A percentile compares a stretch with the other conserved stretches of the same genome.
These are phyloP conservation scores for Graphilbum fragrans DNA, from an alignment of 2,329 filamentous ascomycete genomes.

Conservation along the genomic window DNA sequence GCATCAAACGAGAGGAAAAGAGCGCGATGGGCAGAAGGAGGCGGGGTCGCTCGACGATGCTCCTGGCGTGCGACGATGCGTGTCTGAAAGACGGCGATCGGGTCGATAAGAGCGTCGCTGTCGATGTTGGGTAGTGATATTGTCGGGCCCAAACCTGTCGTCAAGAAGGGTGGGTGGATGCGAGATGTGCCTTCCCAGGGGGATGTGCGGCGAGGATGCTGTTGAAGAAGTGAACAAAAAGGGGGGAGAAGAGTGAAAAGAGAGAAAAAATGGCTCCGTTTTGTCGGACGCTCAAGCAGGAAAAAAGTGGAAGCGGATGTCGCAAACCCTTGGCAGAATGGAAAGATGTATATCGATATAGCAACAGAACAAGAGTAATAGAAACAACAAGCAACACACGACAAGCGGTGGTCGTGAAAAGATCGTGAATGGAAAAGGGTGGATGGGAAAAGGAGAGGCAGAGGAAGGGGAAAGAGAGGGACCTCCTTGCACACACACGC, in stretches of 20 bases:
- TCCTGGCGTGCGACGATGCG: constrained; percentile 21
- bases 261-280: constrained; percentile 3
- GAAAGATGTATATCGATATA: constrained; percentile 1
- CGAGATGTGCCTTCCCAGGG: constrained; percentile 1
- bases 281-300: constrained; percentile 1
- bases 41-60: constrained; percentile 16
- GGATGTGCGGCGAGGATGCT: background rate
- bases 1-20: constrained; percentile 16
- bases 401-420: background rate
- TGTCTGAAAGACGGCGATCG: constrained; percentile 18
- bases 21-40: constrained; percentile 11
- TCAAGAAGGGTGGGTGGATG: constrained; percentile 21
- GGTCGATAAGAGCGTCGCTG: constrained; percentile 4
- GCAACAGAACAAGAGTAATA: constrained; percentile 1
- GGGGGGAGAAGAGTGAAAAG: constrained; percentile 14
- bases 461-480: constrained; percentile 5
- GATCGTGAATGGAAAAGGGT: background rate
- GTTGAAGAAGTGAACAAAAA: background rate
- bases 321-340: constrained; percentile 12
- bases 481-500: constrained; percentile 5
- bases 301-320: constrained; percentile 25
- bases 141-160: constrained; percentile 6
- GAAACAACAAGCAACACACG: background rate
- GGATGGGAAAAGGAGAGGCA: constrained; percentile 8
- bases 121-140: background rate